phyloP scores from a whole-genome alignment of 2,329 filamentous ascomycete genomes.

The Truncatella angustata region DNA sequence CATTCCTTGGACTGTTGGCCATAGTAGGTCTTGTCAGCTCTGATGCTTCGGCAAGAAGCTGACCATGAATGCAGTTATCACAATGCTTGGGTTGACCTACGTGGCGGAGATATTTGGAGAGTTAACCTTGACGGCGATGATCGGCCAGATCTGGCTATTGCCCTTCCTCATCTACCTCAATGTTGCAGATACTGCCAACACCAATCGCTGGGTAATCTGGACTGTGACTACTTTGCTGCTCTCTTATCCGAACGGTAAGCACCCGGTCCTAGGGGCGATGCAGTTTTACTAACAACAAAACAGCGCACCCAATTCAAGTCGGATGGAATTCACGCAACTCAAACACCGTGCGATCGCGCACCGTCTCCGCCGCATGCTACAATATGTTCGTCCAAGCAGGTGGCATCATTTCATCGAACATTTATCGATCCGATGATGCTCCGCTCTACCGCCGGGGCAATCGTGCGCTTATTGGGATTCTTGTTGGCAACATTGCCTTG shows the following conservation, averaged over 20 bases:
- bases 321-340: slow-evolving; percentile 49
- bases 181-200: slow-evolving; percentile 33
- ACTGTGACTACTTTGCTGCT: slow-evolving; percentile 40
- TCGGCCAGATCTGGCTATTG: slow-evolving; percentile 57
- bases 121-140: slow-evolving; percentile 44
- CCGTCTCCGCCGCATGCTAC: slow-evolving; percentile 60
- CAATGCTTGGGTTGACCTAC: slow-evolving; percentile 34
- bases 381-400: slow-evolving; percentile 53
- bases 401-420: slow-evolving; percentile 41
- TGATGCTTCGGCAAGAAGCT: too few species aligned
- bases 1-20: slow-evolving; percentile 37
- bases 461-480: slow-evolving; percentile 37
- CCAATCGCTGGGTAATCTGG: slow-evolving; percentile 41
- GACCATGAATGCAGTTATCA: slow-evolving; percentile 24
- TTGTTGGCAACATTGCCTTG: slow-evolving; percentile 33
- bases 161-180: slow-evolving; percentile 55
- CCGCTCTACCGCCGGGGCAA: slow-evolving; percentile 47
- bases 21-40: too few species aligned
- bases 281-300: too few species aligned
- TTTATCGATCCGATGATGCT: slow-evolving; percentile 39
- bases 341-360: slow-evolving; percentile 59
- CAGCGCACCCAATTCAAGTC: slow-evolving; percentile 20
- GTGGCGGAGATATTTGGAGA: slow-evolving; percentile 43
- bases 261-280: not conserved
- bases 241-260: slow-evolving; percentile 37